Base-by-base conservation (phyloP, 441 rosid genomes). In the Geranium incanum region DNA sequence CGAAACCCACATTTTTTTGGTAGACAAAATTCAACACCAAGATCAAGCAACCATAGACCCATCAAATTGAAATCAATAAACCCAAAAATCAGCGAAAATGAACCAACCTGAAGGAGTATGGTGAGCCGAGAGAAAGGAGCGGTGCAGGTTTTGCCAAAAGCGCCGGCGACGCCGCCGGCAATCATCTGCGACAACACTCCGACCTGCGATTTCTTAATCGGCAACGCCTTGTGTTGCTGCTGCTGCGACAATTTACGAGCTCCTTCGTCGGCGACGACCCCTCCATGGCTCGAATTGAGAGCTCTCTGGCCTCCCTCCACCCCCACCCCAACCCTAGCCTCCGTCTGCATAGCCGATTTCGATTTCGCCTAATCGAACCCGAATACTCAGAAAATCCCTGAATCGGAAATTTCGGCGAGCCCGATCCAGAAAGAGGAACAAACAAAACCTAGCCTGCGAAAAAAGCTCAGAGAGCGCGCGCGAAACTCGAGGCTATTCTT, bases 61-160 rank as follows among this genome's bases (percentile, higher is more conserved):
- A 33, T 64, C 43, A 9, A 65, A 52, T 33, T 63, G 21, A 3
- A 36, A 18, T 19, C 5, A 19, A 0, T 6, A 36, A 60, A 16
- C 7, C 11, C 15, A 36, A 33, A 21, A 64, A 18, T 33, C 2
- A 8, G 18, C 67, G 33, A 45, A 8, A 16, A 12, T 39, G 71
- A 63, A 93, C 98, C 96, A 63, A 93, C 98, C 96, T 94, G 98
- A 75, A 89, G 89, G 38, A 94, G 95, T 64, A 94, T 94, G 77
- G 97, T 94, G 73, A 91, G 95, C 12, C 97, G 92, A 71, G 96
- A 92, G 37, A 91, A 87, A 45, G 98, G 98, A 0, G 97, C 97
- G n/a, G 97, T 93, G 76, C 97, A 94, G 28, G 97, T 94, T 77
- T 94, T 94, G 79, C 97, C 88, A 59, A 94, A 83, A 77, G 96